Conservation (phyloP, 2,329 filamentous ascomycete genomes). For the Escovopsis weberi region DNA sequence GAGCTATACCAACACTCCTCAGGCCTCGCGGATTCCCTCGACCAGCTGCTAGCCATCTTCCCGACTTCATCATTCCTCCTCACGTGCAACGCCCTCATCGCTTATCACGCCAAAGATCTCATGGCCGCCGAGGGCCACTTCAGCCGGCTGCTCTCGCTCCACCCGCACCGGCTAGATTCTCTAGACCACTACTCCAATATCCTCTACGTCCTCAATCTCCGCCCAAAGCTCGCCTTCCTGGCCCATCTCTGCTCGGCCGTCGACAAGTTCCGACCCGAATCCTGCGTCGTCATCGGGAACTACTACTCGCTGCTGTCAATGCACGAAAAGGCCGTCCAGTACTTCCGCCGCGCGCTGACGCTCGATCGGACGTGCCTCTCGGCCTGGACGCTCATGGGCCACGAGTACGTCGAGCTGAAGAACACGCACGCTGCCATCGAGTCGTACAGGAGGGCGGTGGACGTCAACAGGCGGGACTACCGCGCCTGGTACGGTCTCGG, state of each 20-base stretch:
- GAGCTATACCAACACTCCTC: slow-evolving; percentile 81
- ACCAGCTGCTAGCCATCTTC: slow-evolving; percentile 71
- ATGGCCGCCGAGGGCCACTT: slow-evolving; percentile 52
- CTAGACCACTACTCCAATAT: slow-evolving; percentile 97
- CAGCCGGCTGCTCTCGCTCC: slow-evolving; percentile 64
- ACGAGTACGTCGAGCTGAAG: slow-evolving; percentile 97
- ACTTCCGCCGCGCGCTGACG: slow-evolving; percentile 84
- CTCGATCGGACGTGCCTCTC: slow-evolving; percentile 83
- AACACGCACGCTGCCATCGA: slow-evolving; percentile 98
- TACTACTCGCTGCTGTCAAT: slow-evolving; percentile 91
- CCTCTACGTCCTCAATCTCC: slow-evolving; percentile 77
- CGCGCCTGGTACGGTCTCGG: slow-evolving; percentile 96
- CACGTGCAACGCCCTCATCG: slow-evolving; percentile 74
- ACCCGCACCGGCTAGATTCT: slow-evolving; percentile 65
- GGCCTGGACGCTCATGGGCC: slow-evolving; percentile 97
- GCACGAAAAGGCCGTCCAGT: slow-evolving; percentile 96
- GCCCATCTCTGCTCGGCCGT: slow-evolving; percentile 82
- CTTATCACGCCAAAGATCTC: slow-evolving; percentile 81
- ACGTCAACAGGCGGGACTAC: slow-evolving; percentile 92
- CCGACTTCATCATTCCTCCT: slow-evolving; percentile 79
- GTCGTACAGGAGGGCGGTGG: slow-evolving; percentile 86
- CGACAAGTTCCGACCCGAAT: slow-evolving; percentile 93
- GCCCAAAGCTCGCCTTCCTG: slow-evolving; percentile 82
- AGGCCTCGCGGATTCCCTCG: slow-evolving; percentile 57
- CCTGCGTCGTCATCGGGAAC: slow-evolving; percentile 92